Percentiles rank a stretch among this genome's conserved stretches.
Conservation (phyloP, 345 rosid species). For the Trapa bicornis region DNA sequence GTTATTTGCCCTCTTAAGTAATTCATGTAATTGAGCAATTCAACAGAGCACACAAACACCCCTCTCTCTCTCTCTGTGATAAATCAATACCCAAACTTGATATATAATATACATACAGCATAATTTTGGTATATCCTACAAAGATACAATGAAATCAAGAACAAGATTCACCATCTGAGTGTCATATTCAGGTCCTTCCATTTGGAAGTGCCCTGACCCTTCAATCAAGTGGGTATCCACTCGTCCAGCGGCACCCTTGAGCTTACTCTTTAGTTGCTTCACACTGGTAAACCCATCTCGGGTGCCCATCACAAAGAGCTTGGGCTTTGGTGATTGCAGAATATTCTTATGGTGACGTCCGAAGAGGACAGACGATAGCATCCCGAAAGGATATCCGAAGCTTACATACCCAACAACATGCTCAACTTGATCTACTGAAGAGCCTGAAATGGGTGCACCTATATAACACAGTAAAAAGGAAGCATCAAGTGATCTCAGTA, state of each 20-base stretch:
- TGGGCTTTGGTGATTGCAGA: constrained; percentile 61
- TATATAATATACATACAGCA: background rate
- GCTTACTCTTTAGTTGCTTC: constrained; percentile 73
- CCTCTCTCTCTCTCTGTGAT: background rate
- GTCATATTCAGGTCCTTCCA: constrained; percentile 87
- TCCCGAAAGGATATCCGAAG: constrained; percentile 82
- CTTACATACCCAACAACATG: constrained; percentile 75
- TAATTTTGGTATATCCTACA: constrained; percentile 11
- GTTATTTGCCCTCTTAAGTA: too few species aligned
- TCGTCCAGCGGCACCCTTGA: constrained; percentile 49
- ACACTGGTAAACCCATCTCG: constrained; percentile 88
- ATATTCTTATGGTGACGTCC: constrained; percentile 81
- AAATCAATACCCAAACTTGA: background rate
- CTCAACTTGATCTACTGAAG: constrained; percentile 66
- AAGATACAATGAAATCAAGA: constrained; percentile 41
- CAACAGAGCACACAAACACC: too few species aligned
- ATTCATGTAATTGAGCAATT: too few species aligned
- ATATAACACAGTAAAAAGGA: constrained; percentile 9
- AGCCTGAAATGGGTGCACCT: constrained; percentile 96
- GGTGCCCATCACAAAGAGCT: constrained; percentile 92
- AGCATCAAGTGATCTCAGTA: background rate
- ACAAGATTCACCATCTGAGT: constrained; percentile 61
- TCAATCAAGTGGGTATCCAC: constrained; percentile 63
- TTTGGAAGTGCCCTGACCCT: constrained; percentile 84
- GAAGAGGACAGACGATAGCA: constrained; percentile 67